Conservation (phyloP, 176 grass and related monocot genomes). For the Oryza coarctata region DNA sequence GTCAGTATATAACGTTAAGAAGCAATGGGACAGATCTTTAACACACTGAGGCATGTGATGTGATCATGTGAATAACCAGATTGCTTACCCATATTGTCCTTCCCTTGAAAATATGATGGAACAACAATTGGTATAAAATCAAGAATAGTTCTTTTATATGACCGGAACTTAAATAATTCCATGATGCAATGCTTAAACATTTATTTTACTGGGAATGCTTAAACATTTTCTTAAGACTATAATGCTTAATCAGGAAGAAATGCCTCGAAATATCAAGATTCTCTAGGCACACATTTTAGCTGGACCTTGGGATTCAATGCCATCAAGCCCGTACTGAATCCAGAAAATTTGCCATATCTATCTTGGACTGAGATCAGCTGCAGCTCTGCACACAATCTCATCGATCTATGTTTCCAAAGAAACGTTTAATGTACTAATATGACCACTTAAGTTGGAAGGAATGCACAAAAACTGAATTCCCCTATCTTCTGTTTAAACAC, state of each 20-base stretch:
- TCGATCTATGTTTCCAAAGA: too few relatives aligned
- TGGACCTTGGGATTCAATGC: background rate
- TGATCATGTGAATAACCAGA: too few relatives aligned
- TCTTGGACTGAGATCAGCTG: too few relatives aligned
- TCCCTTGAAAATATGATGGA: background rate
- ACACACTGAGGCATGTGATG: too few relatives aligned
- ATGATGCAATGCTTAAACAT: background rate
- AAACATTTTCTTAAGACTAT: background rate
- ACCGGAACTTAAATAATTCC: background rate
- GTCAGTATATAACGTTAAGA: background rate
- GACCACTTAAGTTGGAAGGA: background rate
- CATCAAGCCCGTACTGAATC: background rate
- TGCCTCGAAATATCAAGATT: constrained; percentile 11
- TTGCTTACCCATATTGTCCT: too few relatives aligned
- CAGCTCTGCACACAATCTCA: too few relatives aligned
- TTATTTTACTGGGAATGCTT: background rate
- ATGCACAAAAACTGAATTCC: background rate
- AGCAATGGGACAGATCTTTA: background rate
- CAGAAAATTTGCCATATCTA: background rate
- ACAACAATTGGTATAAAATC: background rate
- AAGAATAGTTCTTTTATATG: too few relatives aligned
- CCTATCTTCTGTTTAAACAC: constrained; percentile 36
- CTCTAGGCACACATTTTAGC: background rate
- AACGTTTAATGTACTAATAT: too few relatives aligned
- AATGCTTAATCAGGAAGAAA: background rate